Base-by-base conservation (phyloP, 1,139 yeast genomes). In the Yamadazyma taylorii region DNA sequence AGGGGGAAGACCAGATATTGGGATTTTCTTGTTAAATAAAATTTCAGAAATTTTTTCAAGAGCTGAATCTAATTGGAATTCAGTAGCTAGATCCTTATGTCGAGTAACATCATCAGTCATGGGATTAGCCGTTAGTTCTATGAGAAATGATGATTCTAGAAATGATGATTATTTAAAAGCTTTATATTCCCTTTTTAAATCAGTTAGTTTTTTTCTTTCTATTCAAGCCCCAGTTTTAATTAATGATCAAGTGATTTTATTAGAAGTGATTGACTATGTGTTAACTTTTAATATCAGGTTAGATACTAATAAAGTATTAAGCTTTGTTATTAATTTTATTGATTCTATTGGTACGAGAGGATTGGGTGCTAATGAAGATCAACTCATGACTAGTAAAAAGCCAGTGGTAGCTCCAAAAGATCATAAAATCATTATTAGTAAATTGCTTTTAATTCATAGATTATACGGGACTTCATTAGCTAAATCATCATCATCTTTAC, bases 11-110 rank as follows among this genome's bases (percentile, higher is more conserved):
- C 79, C 85, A 4, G 55, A 58, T 4, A 66, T 80, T 39, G 88
- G 88, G 6, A 56, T 73, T 13, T 69, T 67, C 37, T 53, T 83
- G 36, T 52, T 82, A 31, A 58, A 63, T 28, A 64, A 72, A 45
- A 64, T 78, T 51, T 60, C 78, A 1, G 66, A 61, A 17, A 61
- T 74, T 26, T 79, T 79, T 46, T 52, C 65, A 9, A 67, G 69
- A 30, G 81, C 81, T 14, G 71, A 67, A 31, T 60, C 68, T 2
- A 75, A 69, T 39, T 82, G 89, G 89, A 78, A 68, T 52, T 67
- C 80, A 22, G 67, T 76, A 38, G 80, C 86, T 3, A 70, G 87
- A 52, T 76, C 86, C 0, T 61, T 80, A 34, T 81, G 87, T 48
- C 72, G 90, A 41, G 69, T 79, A 14, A 69, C 78, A 24, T 67